Conservation (phyloP, 495 filamentous ascomycete species). For the Amphirosellinia nigrospora region DNA sequence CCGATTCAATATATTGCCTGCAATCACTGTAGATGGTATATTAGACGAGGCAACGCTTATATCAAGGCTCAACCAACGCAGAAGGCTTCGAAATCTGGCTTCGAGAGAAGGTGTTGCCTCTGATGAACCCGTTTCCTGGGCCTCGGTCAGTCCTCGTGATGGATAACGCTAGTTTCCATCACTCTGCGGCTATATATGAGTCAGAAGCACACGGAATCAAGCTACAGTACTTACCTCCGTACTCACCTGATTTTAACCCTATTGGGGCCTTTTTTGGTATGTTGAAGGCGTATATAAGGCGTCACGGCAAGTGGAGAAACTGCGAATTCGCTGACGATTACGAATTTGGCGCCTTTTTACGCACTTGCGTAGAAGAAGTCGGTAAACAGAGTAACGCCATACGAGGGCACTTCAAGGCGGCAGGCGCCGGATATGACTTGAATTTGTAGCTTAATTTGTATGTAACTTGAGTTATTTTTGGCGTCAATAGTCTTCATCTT, state of each 20-base stretch:
- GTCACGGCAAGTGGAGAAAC: neutral
- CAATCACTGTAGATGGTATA: neutral
- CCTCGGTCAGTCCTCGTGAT: neutral
- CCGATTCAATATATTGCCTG: neutral
- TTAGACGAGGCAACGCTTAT: conserved; percentile 1
- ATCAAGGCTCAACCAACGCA: neutral
- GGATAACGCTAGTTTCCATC: neutral
- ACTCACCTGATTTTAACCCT: neutral
- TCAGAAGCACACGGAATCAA: neutral
- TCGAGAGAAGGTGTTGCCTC: neutral
- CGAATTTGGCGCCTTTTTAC: neutral
- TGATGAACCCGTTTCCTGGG: neutral
- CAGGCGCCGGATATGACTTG: neutral
- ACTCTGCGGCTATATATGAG: neutral
- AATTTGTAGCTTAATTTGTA: no score
- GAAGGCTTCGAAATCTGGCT: neutral
- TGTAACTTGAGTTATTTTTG: no score
- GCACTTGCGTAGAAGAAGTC: neutral
- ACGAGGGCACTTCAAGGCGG: neutral
- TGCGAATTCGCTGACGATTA: neutral
- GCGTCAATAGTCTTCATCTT: no score
- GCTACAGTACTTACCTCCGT: neutral
- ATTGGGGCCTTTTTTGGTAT: neutral
- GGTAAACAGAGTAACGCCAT: neutral
- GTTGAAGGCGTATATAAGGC: neutral